Percentiles rank a stretch among this genome's conserved stretches.
Conservation (phyloP, 306 rosid species). For the Dryas drummondii region DNA sequence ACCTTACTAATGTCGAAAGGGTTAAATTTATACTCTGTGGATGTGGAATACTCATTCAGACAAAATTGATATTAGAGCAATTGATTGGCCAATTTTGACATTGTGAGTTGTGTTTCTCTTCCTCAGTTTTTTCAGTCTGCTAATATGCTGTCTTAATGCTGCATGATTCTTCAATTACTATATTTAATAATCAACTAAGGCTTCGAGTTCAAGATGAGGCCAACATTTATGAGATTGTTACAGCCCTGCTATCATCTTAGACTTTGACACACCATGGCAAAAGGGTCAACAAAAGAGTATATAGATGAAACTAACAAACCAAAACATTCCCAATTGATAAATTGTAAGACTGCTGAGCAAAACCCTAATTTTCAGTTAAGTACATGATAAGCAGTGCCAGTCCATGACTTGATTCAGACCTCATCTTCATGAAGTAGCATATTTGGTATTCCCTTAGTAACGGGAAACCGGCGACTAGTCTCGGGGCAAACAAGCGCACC, state of each 20-base stretch:
- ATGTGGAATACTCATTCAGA: background rate
- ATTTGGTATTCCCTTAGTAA: conserved; percentile 83
- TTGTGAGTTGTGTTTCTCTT: background rate
- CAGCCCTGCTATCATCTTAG: background rate
- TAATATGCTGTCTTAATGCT: background rate
- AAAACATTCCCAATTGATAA: background rate
- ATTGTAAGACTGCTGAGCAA: background rate
- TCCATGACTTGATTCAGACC: conserved; percentile 46
- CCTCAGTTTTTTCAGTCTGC: background rate
- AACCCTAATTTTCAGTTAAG: background rate
- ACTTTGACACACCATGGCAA: background rate
- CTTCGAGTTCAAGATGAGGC: background rate
- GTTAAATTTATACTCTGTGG: background rate
- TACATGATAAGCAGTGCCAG: background rate
- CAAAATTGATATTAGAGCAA: background rate
- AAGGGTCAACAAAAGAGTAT: background rate
- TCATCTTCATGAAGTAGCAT: conserved; percentile 94
- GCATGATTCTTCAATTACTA: background rate
- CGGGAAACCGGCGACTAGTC: conserved; percentile 72
- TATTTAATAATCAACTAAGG: background rate
- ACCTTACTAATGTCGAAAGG: background rate
- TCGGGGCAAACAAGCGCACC: conserved; percentile 86
- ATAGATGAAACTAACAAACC: background rate
- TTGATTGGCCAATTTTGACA: background rate
- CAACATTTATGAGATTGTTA: background rate